Evolutionary conservation across 2,329 filamentous ascomycete genomes (phyloP).

Genomic region (Acrodontium crateriforme): DNA sequence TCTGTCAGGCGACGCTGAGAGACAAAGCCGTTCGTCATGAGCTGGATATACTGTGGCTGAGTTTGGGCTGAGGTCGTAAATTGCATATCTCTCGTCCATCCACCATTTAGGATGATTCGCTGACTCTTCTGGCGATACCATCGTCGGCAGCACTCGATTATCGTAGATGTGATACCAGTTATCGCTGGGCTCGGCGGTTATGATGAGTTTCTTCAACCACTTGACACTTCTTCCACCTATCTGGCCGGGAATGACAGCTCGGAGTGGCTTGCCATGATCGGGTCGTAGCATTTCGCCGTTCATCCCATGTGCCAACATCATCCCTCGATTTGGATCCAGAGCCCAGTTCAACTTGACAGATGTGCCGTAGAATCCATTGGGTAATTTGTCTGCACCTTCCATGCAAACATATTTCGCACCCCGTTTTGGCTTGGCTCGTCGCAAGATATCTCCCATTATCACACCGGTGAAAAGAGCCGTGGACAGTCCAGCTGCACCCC

Average conservation of each 20-base stretch:
- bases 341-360: slow-evolving; percentile 81
- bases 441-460: slow-evolving; percentile 56
- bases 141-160: slow-evolving; percentile 78
- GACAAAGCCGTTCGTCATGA: slow-evolving; percentile 54
- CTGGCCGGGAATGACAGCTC: slow-evolving; percentile 75
- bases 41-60: slow-evolving; percentile 68
- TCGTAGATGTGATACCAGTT: slow-evolving; percentile 97
- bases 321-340: slow-evolving; percentile 66
- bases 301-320: slow-evolving; percentile 83
- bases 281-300: slow-evolving; percentile 69
- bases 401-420: slow-evolving; percentile 76
- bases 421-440: slow-evolving; percentile 51
- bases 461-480: slow-evolving; percentile 83
- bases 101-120: slow-evolving; percentile 62
- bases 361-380: slow-evolving; percentile 81
- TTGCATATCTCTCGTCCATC: slow-evolving; percentile 81
- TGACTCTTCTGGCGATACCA: slow-evolving; percentile 68
- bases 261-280: slow-evolving; percentile 74
- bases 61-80: slow-evolving; percentile 83
- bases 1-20: slow-evolving; percentile 33
- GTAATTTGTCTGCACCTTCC: slow-evolving; percentile 73
- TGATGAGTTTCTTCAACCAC: slow-evolving; percentile 70
- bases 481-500: slow-evolving; percentile 76
- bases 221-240: slow-evolving; percentile 89
- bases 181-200: slow-evolving; percentile 67